These are phyloP conservation scores for Kwoniella shivajii DNA, from an alignment of 1,284 basidiomycete species.

Conservation along the genomic window DNA sequence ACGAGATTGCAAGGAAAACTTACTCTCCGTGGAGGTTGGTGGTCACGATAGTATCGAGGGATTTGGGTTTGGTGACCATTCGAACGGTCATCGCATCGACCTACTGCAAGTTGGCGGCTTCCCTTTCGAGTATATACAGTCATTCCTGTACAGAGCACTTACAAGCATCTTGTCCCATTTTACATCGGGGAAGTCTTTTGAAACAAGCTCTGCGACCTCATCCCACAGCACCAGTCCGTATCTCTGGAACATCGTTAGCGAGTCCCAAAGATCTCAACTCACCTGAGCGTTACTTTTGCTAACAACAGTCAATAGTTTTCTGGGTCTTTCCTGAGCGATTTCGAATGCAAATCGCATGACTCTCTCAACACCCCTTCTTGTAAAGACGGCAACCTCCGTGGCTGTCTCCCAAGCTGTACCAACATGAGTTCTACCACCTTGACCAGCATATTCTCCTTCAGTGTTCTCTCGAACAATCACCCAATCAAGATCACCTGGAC, in stretches of 20 bases:
- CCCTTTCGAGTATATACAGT: background rate
- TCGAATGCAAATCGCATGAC: conserved; percentile 62
- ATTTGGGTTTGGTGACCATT: conserved; percentile 60
- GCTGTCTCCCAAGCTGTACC: conserved; percentile 51
- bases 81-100: conserved; percentile 59
- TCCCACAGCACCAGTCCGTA: conserved; percentile 52
- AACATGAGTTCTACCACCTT: conserved; percentile 57
- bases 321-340: conserved; percentile 57
- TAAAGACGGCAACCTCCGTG: conserved; percentile 58
- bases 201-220: conserved; percentile 56
- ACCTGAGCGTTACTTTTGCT: conserved; percentile 59
- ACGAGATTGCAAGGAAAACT: background rate
- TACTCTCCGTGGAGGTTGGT: conserved; percentile 65
- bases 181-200: conserved; percentile 61
- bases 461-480: conserved; percentile 61
- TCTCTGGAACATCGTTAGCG: no score
- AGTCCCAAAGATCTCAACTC: no score
- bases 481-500: conserved; percentile 57
- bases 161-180: conserved; percentile 59
- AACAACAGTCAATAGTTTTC: conserved; percentile 61
- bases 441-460: conserved; percentile 63
- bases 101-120: background rate
- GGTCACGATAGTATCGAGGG: conserved; percentile 61
- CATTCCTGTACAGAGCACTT: no score
- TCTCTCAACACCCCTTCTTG: conserved; percentile 58